phyloP scores from a whole-genome alignment of 1,284 basidiomycete genomes.

The Boletellus sp. region DNA sequence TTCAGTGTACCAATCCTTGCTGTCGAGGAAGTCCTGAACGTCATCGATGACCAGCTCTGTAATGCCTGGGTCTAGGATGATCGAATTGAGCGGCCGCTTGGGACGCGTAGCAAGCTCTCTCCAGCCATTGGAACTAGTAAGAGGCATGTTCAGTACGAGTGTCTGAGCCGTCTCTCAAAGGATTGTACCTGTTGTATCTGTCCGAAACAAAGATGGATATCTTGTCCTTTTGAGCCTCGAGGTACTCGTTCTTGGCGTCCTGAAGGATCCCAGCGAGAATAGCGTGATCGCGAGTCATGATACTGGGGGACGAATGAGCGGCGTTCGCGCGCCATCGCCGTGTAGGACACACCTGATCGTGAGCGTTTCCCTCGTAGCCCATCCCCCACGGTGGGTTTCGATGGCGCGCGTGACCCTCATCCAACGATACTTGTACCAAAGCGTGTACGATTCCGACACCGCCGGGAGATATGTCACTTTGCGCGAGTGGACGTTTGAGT shows the following conservation, averaged over 20 bases:
- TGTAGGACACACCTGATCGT: slow-evolving; percentile 18
- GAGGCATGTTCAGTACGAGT: not conserved
- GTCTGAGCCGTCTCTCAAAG: not conserved
- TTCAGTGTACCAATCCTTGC: slow-evolving; percentile 64
- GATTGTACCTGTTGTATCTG: slow-evolving; percentile 40
- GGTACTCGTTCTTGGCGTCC: slow-evolving; percentile 55
- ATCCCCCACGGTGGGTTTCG: slow-evolving; percentile 15
- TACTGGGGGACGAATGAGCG: slow-evolving; percentile 34
- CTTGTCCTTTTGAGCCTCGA: slow-evolving; percentile 47
- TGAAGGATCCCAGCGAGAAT: slow-evolving; percentile 50
- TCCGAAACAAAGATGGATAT: slow-evolving; percentile 59
- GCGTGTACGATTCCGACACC: slow-evolving; percentile 38
- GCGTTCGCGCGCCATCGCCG: not conserved
- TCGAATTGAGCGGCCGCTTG: slow-evolving; percentile 61
- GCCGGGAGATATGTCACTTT: slow-evolving; percentile 50
- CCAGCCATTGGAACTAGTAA: slow-evolving; percentile 39
- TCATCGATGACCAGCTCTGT: slow-evolving; percentile 64
- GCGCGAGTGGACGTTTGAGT: slow-evolving; percentile 22
- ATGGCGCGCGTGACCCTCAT: slow-evolving; percentile 38
- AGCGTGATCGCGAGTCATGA: slow-evolving; percentile 46
- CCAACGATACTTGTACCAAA: slow-evolving; percentile 52
- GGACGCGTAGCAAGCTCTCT: slow-evolving; percentile 52
- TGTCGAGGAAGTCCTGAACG: slow-evolving; percentile 61
- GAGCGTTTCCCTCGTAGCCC: slow-evolving; percentile 22
- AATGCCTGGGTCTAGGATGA: slow-evolving; percentile 64